These are phyloP conservation scores for Claviceps pusilla DNA, from an alignment of 2,329 filamentous ascomycete species.

Conservation along the genomic window DNA sequence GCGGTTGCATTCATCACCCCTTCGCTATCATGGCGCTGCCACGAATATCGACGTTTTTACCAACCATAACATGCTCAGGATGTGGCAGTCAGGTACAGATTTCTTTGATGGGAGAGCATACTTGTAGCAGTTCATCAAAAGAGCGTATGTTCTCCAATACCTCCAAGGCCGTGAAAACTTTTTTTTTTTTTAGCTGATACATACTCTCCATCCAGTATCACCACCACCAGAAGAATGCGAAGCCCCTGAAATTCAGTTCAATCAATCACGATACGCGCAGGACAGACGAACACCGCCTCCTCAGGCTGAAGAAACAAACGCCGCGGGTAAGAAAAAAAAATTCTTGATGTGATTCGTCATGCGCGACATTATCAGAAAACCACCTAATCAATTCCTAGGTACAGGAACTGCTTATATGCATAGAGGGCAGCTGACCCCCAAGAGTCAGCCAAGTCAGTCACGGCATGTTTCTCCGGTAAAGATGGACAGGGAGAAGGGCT, in stretches of 20 bases:
- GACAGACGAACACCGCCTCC: slow-evolving; percentile 28
- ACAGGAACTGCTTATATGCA: slow-evolving; percentile 24
- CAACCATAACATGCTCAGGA: slow-evolving; percentile 75
- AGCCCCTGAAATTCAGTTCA: slow-evolving; percentile 12
- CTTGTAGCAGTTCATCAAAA: slow-evolving; percentile 42
- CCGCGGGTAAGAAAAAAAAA: slow-evolving; percentile 30
- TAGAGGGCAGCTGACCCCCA: slow-evolving; percentile 46
- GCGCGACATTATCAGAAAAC: no score
- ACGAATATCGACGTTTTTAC: slow-evolving; percentile 56
- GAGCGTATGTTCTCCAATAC: slow-evolving; percentile 24
- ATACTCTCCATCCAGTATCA: slow-evolving; percentile 15
- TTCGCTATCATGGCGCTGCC: slow-evolving; percentile 28
- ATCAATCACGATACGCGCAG: slow-evolving; percentile 19
- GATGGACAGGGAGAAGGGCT: slow-evolving; percentile 29
- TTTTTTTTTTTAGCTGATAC: neutral
- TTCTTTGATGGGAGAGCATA: slow-evolving; percentile 70
- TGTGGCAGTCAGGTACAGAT: slow-evolving; percentile 70
- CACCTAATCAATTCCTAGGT: neutral
- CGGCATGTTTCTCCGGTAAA: slow-evolving; percentile 49
- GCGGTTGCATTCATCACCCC: neutral
- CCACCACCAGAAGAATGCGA: slow-evolving; percentile 22
- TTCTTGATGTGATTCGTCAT: neutral
- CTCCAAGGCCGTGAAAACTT: no score
- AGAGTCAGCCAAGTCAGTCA: slow-evolving; percentile 45
- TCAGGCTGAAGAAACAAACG: slow-evolving; percentile 30